phyloP scores from a whole-genome alignment of 495 filamentous ascomycete genomes.

The Penicillium cosmopolitanum region DNA sequence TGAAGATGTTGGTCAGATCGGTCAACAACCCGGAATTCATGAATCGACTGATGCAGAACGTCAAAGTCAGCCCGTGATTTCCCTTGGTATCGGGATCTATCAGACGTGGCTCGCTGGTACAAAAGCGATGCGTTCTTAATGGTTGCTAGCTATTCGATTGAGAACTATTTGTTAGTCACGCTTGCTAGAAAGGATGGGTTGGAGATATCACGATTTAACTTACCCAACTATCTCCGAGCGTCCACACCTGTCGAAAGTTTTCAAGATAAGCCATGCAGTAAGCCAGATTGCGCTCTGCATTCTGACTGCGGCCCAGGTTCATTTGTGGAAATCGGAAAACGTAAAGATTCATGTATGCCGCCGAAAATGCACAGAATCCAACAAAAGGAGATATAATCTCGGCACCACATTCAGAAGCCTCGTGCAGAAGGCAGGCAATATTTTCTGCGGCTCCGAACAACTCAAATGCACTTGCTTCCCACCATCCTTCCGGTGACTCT shows the following conservation, averaged over 20 bases:
- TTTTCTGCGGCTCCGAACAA: constrained; percentile 23
- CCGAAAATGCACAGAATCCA: constrained; percentile 33
- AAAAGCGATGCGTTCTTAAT: constrained; percentile 23
- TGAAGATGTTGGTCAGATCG: constrained; percentile 25
- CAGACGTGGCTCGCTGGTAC: constrained; percentile 23
- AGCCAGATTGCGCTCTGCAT: constrained; percentile 18
- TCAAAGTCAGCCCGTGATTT: constrained; percentile 27
- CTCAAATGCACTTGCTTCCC: constrained; percentile 26
- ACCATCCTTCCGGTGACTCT: constrained; percentile 26
- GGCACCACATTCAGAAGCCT: constrained; percentile 22
- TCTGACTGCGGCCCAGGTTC: constrained; percentile 26
- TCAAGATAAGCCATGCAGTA: constrained; percentile 27
- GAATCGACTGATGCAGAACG: constrained; percentile 26
- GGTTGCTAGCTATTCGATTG: constrained; percentile 16
- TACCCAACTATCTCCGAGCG: constrained; percentile 29
- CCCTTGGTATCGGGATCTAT: constrained; percentile 23
- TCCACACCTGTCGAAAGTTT: constrained; percentile 23
- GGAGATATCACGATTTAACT: neutral
- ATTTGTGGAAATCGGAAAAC: constrained; percentile 27
- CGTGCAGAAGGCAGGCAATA: constrained; percentile 23
- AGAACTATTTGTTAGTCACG: neutral
- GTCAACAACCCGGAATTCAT: constrained; percentile 29
- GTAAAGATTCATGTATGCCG: constrained; percentile 32
- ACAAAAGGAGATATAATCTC: constrained; percentile 27
- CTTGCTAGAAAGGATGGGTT: neutral